Conservation (phyloP, 2,329 filamentous ascomycete species). For the Pestalotiopsis sp. region DNA sequence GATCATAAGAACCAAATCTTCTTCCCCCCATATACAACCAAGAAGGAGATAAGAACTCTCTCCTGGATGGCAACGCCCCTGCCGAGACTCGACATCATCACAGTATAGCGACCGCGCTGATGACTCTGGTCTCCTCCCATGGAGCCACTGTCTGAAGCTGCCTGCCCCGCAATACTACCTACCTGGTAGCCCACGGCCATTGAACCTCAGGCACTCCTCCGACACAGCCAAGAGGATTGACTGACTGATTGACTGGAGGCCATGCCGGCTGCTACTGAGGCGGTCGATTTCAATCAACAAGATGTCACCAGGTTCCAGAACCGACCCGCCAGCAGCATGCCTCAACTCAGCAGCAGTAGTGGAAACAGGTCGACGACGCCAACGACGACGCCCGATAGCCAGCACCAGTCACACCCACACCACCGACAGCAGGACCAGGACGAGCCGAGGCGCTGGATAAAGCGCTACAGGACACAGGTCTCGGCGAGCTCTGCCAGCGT, state of each 20-base stretch:
- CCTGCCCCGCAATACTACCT: constrained; percentile 45
- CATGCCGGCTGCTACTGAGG: constrained; percentile 33
- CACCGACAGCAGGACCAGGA: constrained; percentile 26
- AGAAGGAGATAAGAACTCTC: constrained; percentile 22
- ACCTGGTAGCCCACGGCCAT: constrained; percentile 16
- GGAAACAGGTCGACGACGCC: constrained; percentile 1
- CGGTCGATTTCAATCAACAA: constrained; percentile 37
- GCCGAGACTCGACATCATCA: constrained; percentile 43
- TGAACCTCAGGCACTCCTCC: constrained; percentile 18
- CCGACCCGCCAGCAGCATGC: constrained; percentile 41
- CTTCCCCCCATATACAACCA: not conserved
- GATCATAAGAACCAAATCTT: not conserved
- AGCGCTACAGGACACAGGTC: constrained; percentile 79
- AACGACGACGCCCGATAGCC: not conserved
- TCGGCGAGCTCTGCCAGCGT: constrained; percentile 77
- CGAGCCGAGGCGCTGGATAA: constrained; percentile 57
- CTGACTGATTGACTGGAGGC: not conserved
- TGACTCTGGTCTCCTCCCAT: constrained; percentile 51
- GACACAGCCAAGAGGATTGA: constrained; percentile 13
- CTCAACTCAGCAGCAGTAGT: constrained; percentile 34
- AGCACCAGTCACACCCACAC: constrained; percentile 8
- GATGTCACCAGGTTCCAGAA: constrained; percentile 42
- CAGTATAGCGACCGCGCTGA: constrained; percentile 63
- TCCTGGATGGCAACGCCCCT: constrained; percentile 56
- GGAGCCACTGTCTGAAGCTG: constrained; percentile 50